Base-by-base conservation (phyloP, 2,329 filamentous ascomycete species). In the Plectosphaerella plurivora region DNA sequence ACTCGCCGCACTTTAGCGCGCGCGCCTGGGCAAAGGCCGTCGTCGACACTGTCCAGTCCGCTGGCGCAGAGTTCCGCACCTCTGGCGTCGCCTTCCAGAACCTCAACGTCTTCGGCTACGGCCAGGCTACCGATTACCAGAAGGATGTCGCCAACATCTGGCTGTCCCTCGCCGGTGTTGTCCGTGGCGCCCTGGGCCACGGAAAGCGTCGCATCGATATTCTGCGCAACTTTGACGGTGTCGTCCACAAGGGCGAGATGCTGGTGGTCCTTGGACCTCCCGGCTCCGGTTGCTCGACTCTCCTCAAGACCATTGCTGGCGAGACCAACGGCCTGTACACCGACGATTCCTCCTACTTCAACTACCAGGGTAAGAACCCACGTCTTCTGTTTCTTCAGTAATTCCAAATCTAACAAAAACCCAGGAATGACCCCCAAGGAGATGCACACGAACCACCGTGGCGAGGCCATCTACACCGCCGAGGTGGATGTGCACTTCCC, bases 381-480 rank as follows among this genome's bases (percentile, higher is more conserved):
- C 25, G 5, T 20, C 0, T 35, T 2, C 22, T 35, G 46, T 28
- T 14, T 18, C 37, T 6, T 4, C 37, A 18, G 3, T 6, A 44
- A 35, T 16, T 20, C 20, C 15, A 14, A 37, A 35, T 49, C 54
- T 67, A 52, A 59, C 52, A 37, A 24, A 22, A 20, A 14, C 24
- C 37, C 55, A 78, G 82, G 86, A 59, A 78, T 90, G 61, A 73
- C 81, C 3, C 79, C 88, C 52, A 72, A 88, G 63, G 81, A 90
- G 64, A 93, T 94, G 88, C 83, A 88, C 70, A 82, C 81, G 11
- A 76, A 81, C 56, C 91, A 93, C 72, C 85, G 88, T 25, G 90
- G 90, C 58, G 90, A 95, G 70, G 88, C 88, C 56, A 92, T 94
- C 66, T 94, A 94, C 71, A 92, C 88, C 0, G 88, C 88, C 54